These are phyloP conservation scores for Phytopythium montanum DNA, from an alignment of 352 stramenopile species.

Conservation along the genomic window DNA sequence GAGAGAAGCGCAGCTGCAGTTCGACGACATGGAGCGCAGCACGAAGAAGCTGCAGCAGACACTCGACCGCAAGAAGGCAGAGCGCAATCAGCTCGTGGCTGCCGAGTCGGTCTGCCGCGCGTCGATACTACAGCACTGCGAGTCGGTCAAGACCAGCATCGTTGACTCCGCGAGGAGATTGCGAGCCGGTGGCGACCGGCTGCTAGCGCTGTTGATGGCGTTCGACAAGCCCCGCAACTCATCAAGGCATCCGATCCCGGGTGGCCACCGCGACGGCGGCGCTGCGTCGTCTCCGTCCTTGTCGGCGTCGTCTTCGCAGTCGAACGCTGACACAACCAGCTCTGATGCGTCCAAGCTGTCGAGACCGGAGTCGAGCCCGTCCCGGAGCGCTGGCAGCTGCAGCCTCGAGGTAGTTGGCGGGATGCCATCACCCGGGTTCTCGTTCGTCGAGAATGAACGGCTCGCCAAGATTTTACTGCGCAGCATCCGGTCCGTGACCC, in stretches of 20 bases:
- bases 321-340: background rate
- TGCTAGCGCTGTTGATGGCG: slow-evolving; percentile 28
- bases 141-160: slow-evolving; percentile 13
- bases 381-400: background rate
- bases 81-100: slow-evolving; percentile 10
- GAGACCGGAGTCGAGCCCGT: background rate
- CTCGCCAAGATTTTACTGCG: slow-evolving; percentile 68
- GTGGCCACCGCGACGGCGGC: background rate
- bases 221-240: slow-evolving; percentile 45
- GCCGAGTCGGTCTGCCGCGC: slow-evolving; percentile 11
- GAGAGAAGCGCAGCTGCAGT: slow-evolving; percentile 10
- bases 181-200: slow-evolving; percentile 13
- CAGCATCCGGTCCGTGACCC: slow-evolving; percentile 58
- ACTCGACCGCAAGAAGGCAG: slow-evolving; percentile 9
- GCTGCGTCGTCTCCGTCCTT: slow-evolving; percentile 1
- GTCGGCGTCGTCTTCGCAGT: slow-evolving; percentile 2
- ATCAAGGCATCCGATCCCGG: slow-evolving; percentile 10
- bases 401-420: background rate
- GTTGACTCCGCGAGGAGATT: slow-evolving; percentile 13
- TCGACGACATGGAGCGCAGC: slow-evolving; percentile 3
- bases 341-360: background rate
- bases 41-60: slow-evolving; percentile 18
- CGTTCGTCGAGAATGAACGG: slow-evolving; percentile 72
- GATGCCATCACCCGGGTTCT: slow-evolving; percentile 18
- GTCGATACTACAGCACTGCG: slow-evolving; percentile 13